Evolutionary conservation across 352 stramenopile genomes (phyloP).

Genomic region (Pythium dissimile): DNA sequence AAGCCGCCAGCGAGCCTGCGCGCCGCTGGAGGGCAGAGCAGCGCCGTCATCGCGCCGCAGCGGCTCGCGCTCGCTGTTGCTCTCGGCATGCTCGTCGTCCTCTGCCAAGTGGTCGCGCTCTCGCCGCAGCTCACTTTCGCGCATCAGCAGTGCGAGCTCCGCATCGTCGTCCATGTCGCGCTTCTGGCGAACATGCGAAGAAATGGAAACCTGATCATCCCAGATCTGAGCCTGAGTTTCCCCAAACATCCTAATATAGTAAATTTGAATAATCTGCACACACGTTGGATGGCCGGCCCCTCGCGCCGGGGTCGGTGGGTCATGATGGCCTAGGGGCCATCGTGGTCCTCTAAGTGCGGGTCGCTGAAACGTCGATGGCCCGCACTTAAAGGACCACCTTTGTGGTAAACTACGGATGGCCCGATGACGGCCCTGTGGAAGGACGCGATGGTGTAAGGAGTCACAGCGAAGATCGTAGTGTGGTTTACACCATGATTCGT

Average conservation of each 20-base stretch:
- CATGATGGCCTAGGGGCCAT: too few species aligned
- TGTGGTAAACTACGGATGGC: too few species aligned
- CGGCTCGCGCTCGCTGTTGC: slow-evolving; percentile 7
- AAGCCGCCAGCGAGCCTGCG: slow-evolving; percentile 29
- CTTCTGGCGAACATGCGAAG: not conserved
- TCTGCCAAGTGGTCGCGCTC: slow-evolving; percentile 19
- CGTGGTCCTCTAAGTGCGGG: too few species aligned
- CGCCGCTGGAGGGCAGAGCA: not conserved
- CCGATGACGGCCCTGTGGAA: too few species aligned
- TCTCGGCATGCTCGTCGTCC: slow-evolving; percentile 4
- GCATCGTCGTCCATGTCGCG: slow-evolving; percentile 35
- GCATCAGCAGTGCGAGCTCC: slow-evolving; percentile 40
- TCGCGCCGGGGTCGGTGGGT: too few species aligned
- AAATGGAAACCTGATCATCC: not conserved
- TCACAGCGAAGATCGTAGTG: too few species aligned
- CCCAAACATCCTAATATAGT: not conserved
- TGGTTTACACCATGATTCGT: too few species aligned
- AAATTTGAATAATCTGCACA: not conserved
- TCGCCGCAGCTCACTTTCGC: slow-evolving; percentile 30
- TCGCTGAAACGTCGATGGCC: too few species aligned
- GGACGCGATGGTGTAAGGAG: too few species aligned
- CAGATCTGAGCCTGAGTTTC: slow-evolving; percentile 6
- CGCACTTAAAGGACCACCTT: too few species aligned
- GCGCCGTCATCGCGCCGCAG: not conserved
- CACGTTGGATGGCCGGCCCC: too few species aligned